A percentile compares a stretch with the other conserved stretches of the same genome.
Evolutionary conservation across 2,329 filamentous ascomycete species (phyloP).

Genomic region (Botrytis hyacinthi): DNA sequence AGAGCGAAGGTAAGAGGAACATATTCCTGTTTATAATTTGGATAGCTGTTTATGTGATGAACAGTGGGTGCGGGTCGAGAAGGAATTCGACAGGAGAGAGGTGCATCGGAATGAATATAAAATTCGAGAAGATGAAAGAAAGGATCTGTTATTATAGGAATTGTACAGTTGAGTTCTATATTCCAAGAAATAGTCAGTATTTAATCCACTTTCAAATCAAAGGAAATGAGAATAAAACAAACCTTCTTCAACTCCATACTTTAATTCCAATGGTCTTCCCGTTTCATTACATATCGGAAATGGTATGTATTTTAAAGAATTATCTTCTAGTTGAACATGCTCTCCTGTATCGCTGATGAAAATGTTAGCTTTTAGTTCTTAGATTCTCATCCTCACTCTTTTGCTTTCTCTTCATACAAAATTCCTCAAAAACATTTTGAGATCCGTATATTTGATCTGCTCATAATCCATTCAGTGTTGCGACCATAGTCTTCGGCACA

Average conservation of each 20-base stretch:
- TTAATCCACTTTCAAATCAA: background rate
- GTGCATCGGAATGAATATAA: slow-evolving; percentile 96
- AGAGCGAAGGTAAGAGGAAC: slow-evolving; percentile 86
- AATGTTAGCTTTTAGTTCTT: background rate
- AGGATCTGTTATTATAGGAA: slow-evolving; percentile 71
- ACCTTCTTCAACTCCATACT: slow-evolving; percentile 70
- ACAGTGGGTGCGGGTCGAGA: slow-evolving; percentile 64
- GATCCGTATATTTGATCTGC: background rate
- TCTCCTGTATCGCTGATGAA: slow-evolving; percentile 76
- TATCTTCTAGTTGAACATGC: slow-evolving; percentile 76
- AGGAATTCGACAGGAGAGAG: slow-evolving; percentile 85
- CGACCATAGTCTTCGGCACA: background rate
- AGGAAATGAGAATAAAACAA: slow-evolving; percentile 6
- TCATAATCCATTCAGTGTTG: fast-evolving
- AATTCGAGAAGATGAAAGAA: slow-evolving; percentile 92
- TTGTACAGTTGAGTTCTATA: slow-evolving; percentile 78
- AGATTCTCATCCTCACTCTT: background rate
- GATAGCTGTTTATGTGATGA: slow-evolving; percentile 42
- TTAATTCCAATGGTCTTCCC: slow-evolving; percentile 73
- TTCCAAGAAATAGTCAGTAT: background rate
- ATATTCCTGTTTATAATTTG: slow-evolving; percentile 52
- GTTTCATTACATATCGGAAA: slow-evolving; percentile 93
- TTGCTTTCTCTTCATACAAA: background rate
- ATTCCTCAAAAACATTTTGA: background rate
- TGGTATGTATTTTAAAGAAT: slow-evolving; percentile 87